Evolutionary conservation across 495 filamentous ascomycete genomes (phyloP).

Genomic region (Aspergillus nidulans): DNA sequence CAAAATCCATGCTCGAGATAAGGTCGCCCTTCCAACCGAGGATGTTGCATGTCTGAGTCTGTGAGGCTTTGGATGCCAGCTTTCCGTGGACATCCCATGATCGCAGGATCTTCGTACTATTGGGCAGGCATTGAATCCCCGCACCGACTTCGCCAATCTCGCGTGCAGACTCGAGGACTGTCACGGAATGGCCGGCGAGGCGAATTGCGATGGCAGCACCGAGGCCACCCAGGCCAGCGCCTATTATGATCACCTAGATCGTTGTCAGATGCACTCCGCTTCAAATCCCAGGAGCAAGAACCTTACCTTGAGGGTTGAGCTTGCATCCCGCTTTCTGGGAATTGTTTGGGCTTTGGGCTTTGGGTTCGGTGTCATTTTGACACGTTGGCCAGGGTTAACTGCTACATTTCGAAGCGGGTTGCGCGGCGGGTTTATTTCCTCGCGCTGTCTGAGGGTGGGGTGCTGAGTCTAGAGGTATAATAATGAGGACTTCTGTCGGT

Average conservation of each 20-base stretch:
- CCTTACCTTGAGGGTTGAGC: background rate
- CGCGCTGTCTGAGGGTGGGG: background rate
- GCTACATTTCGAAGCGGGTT: too few relatives aligned
- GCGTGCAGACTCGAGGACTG: constrained; percentile 53
- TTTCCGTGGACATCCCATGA: constrained; percentile 36
- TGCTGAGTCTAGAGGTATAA: background rate
- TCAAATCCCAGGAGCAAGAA: background rate
- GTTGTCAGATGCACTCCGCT: constrained; percentile 4
- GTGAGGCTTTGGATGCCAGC: constrained; percentile 35
- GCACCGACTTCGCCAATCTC: constrained; percentile 50
- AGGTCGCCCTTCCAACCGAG: constrained; percentile 44
- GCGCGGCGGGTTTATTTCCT: background rate
- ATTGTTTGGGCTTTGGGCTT: background rate
- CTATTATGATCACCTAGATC: constrained; percentile 43
- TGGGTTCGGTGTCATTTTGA: background rate
- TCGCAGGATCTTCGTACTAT: constrained; percentile 48
- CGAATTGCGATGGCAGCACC: constrained; percentile 54
- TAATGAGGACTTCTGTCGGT: too few relatives aligned
- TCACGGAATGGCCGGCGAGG: constrained; percentile 57
- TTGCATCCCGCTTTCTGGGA: background rate
- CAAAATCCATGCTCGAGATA: constrained; percentile 46
- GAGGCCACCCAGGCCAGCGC: constrained; percentile 61
- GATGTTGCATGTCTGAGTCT: constrained; percentile 52
- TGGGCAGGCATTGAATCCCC: constrained; percentile 52
- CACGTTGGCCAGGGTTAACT: too few relatives aligned